phyloP scores from a whole-genome alignment of 306 rosid species.

The Gleditsia sinensis region DNA sequence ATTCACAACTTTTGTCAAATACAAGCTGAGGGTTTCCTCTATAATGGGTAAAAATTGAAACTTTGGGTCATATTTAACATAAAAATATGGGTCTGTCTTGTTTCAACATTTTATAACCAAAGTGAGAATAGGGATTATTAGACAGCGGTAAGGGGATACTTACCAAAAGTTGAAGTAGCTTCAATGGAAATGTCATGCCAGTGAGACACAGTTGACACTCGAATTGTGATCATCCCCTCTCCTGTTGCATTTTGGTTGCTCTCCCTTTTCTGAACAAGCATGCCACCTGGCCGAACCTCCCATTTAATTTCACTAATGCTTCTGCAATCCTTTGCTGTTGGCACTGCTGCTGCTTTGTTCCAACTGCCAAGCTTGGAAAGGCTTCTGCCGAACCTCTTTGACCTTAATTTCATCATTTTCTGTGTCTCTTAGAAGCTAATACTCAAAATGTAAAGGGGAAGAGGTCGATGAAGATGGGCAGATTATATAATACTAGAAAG shows the following conservation, averaged over 20 bases:
- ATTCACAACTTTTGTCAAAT: slow-evolving; percentile 21
- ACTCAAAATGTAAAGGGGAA: slow-evolving; percentile 1
- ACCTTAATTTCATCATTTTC: slow-evolving; percentile 76
- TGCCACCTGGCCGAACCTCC: slow-evolving; percentile 97
- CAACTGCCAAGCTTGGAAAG: slow-evolving; percentile 56
- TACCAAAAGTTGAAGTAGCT: slow-evolving; percentile 88
- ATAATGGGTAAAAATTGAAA: neutral
- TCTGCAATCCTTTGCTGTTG: slow-evolving; percentile 34
- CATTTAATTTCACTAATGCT: slow-evolving; percentile 70
- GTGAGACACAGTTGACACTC: slow-evolving; percentile 77
- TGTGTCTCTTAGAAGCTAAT: slow-evolving; percentile 48
- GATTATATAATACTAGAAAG: slow-evolving; percentile 44
- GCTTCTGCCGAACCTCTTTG: slow-evolving; percentile 80
- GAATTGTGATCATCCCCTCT: slow-evolving; percentile 62
- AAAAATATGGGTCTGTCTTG: neutral
- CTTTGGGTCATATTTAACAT: neutral
- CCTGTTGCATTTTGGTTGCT: slow-evolving; percentile 43
- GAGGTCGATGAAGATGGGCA: slow-evolving; percentile 12
- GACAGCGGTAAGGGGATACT: neutral
- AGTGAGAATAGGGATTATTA: too few relatives aligned
- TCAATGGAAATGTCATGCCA: slow-evolving; percentile 78
- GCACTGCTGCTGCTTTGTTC: slow-evolving; percentile 38
- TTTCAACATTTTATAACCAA: too few relatives aligned
- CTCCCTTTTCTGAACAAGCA: slow-evolving; percentile 95
- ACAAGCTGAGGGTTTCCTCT: neutral